A percentile compares a stretch with the other conserved stretches of the same genome.
Evolutionary conservation across 768 basidiomycete species (phyloP).

Genomic region (Austroboletus festivus): DNA sequence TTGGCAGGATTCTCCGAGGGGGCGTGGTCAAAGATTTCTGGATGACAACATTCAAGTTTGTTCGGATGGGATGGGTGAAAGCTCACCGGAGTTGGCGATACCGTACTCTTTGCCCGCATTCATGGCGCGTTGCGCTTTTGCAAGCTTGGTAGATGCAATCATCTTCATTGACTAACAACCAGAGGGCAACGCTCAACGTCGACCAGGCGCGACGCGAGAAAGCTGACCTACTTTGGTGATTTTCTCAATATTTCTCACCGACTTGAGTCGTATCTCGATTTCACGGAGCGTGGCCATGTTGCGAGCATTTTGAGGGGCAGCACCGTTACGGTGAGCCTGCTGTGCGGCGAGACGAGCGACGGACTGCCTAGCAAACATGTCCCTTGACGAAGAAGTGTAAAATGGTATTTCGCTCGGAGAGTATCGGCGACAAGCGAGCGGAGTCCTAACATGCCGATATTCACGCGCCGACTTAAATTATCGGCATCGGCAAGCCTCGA

Average conservation of each 20-base stretch:
- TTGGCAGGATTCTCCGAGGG: conserved; percentile 63
- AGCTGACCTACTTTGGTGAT: conserved; percentile 82
- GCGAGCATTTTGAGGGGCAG: conserved; percentile 51
- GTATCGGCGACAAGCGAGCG: conserved; percentile 40
- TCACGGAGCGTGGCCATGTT: conserved; percentile 98
- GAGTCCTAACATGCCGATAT: conserved; percentile 21
- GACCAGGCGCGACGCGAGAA: neutral
- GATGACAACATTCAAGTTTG: neutral
- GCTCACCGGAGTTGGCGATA: conserved; percentile 78
- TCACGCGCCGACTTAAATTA: conserved; percentile 20
- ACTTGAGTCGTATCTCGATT: conserved; percentile 94
- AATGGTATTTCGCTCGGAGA: conserved; percentile 16
- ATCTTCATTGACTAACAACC: conserved; percentile 89
- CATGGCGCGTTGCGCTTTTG: conserved; percentile 95
- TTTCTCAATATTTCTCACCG: conserved; percentile 98
- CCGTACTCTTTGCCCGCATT: conserved; percentile 89
- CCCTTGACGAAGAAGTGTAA: conserved; percentile 9
- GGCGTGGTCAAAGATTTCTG: conserved; percentile 87
- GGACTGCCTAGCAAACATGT: conserved; percentile 51
- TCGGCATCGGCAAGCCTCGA: conserved; percentile 21
- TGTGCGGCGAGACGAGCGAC: conserved; percentile 42
- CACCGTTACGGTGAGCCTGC: conserved; percentile 37
- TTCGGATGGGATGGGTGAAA: neutral
- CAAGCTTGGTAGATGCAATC: conserved; percentile 96
- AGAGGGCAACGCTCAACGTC: conserved; percentile 1